Evolutionary conservation across 2,329 filamentous ascomycete genomes (phyloP).

Genomic region (Dactylella cylindrospora): DNA sequence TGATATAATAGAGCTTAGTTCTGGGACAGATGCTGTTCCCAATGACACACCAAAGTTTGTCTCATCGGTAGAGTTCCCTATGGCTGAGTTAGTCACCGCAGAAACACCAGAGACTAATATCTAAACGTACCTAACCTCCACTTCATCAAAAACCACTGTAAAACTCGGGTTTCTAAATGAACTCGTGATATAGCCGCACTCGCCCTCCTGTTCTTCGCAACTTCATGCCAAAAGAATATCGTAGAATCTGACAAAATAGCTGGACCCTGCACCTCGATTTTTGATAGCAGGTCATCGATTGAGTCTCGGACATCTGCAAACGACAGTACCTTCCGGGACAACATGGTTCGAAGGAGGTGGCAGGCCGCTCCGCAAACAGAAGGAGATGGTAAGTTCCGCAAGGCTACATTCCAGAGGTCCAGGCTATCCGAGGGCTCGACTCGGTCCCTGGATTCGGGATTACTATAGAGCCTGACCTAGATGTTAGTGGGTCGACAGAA

Average conservation of each 20-base stretch:
- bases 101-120: constrained; percentile 34
- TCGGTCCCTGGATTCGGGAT: constrained; percentile 51
- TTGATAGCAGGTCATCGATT: constrained; percentile 70
- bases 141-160: constrained; percentile 76
- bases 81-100: constrained; percentile 45
- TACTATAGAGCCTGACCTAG: constrained; percentile 57
- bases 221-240: constrained; percentile 68
- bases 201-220: constrained; percentile 65
- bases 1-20: constrained; percentile 65
- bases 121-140: constrained; percentile 74
- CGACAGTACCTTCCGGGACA: constrained; percentile 66
- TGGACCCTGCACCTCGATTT: constrained; percentile 79
- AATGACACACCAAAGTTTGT: constrained; percentile 32
- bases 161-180: constrained; percentile 61
- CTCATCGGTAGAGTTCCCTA: constrained; percentile 37
- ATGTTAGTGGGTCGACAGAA: constrained; percentile 17
- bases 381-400: constrained; percentile 69
- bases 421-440: constrained; percentile 63
- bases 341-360: constrained; percentile 68
- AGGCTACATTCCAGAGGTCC: constrained; percentile 73
- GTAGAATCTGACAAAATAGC: constrained; percentile 76
- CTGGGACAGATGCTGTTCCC: constrained; percentile 63
- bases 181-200: constrained; percentile 52
- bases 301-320: constrained; percentile 69
- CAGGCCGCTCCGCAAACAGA: constrained; percentile 75